Percentiles rank a stretch among this genome's conserved stretches.
Evolutionary conservation across 495 filamentous ascomycete genomes (phyloP).

Genomic region (Aspergillus nanangensis): DNA sequence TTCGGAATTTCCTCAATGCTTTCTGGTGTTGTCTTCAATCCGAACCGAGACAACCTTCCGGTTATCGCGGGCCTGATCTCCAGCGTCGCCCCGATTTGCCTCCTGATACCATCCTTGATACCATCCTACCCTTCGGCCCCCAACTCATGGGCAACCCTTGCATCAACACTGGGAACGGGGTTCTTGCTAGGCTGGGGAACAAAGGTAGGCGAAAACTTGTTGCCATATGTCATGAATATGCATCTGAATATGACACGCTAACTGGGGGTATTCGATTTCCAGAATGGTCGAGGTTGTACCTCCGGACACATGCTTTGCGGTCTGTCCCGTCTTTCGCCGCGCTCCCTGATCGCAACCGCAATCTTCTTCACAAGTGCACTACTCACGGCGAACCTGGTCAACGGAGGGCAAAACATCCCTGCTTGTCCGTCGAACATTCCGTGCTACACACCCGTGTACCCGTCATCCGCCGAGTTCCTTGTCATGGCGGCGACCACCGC

Average conservation of each 20-base stretch:
- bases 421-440: conserved; percentile 30
- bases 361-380: conserved; percentile 52
- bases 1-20: conserved; percentile 53
- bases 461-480: conserved; percentile 27
- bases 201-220: too few species aligned
- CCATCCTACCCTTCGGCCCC: conserved; percentile 35
- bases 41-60: conserved; percentile 38
- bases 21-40: conserved; percentile 31
- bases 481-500: conserved; percentile 30
- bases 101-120: conserved; percentile 40
- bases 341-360: conserved; percentile 48
- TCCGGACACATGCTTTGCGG: conserved; percentile 62
- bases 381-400: conserved; percentile 41
- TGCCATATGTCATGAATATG: too few species aligned
- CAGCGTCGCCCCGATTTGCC: conserved; percentile 35
- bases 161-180: conserved; percentile 39
- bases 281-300: conserved; percentile 53
- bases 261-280: too few species aligned
- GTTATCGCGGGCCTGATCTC: conserved; percentile 45
- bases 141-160: conserved; percentile 24
- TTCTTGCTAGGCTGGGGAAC: conserved; percentile 53
- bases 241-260: too few species aligned
- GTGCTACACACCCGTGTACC: conserved; percentile 48
- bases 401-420: conserved; percentile 25
- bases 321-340: conserved; percentile 45